Conservation (phyloP, 2,329 filamentous ascomycete genomes). For the Pyrenophora graminea region DNA sequence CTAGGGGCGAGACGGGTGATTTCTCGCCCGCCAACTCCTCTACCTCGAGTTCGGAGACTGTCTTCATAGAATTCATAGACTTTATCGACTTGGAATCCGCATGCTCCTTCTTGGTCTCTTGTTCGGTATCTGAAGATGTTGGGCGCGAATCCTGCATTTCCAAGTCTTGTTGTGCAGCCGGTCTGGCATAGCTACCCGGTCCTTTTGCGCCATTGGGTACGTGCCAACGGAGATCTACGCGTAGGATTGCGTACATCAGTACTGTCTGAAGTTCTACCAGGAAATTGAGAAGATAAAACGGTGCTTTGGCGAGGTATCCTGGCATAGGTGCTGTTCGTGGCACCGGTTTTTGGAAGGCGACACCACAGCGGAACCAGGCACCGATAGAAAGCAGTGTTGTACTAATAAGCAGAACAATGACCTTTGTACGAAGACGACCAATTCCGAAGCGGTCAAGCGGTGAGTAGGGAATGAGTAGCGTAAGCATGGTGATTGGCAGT, state of each 20-base stretch:
- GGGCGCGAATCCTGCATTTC: conserved; percentile 25
- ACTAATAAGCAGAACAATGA: conserved; percentile 65
- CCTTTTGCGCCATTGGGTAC: conserved; percentile 70
- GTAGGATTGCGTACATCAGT: conserved; percentile 65
- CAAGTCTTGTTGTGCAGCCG: conserved; percentile 14
- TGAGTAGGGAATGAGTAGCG: conserved; percentile 53
- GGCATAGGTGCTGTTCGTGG: conserved; percentile 59
- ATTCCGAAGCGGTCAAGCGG: conserved; percentile 64
- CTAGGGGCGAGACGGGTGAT: neutral
- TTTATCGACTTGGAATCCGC: neutral
- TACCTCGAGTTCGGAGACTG: conserved; percentile 5
- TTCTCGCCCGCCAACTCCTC: conserved; percentile 4
- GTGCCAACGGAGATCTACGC: conserved; percentile 77
- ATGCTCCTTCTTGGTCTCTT: neutral
- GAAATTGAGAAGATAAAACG: conserved; percentile 83
- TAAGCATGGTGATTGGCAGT: conserved; percentile 58
- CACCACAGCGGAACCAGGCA: conserved; percentile 69
- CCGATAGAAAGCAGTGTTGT: conserved; percentile 67
- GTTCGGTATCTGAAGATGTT: conserved; percentile 8
- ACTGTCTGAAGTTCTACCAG: conserved; percentile 73
- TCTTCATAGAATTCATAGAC: conserved; percentile 1
- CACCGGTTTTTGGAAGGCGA: conserved; percentile 56
- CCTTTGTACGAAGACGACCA: conserved; percentile 69
- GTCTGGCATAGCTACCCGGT: conserved; percentile 35
- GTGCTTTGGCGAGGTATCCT: conserved; percentile 71